Percentiles rank a stretch among this genome's conserved stretches.
These are phyloP conservation scores for Cyclocybe cylindracea DNA, from an alignment of 768 basidiomycete genomes.

Conservation along the genomic window DNA sequence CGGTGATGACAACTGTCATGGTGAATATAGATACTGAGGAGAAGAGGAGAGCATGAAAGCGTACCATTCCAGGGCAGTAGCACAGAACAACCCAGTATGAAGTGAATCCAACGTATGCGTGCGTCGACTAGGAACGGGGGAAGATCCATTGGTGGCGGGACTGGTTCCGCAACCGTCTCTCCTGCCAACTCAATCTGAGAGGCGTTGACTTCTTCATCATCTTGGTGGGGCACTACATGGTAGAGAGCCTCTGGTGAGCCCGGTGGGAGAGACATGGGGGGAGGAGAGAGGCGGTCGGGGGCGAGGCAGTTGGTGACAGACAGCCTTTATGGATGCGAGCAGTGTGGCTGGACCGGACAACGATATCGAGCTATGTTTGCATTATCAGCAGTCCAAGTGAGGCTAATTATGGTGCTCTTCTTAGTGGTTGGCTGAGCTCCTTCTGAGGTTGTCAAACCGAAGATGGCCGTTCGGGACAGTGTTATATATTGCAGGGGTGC, in stretches of 20 bases:
- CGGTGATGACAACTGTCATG: conserved; percentile 81
- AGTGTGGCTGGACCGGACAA: background rate
- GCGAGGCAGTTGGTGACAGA: background rate
- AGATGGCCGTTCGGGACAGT: no score
- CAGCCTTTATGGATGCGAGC: background rate
- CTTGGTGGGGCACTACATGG: conserved; percentile 41
- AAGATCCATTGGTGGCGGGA: conserved; percentile 22
- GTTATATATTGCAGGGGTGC: no score
- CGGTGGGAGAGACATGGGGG: conserved; percentile 27
- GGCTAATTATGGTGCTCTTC: no score
- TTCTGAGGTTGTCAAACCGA: no score
- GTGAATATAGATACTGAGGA: background rate
- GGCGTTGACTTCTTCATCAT: conserved; percentile 9
- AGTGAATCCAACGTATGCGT: conserved; percentile 63
- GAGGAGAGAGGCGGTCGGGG: background rate
- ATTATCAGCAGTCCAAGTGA: no score
- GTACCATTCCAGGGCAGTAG: conserved; percentile 91
- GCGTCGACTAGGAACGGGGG: conserved; percentile 35
- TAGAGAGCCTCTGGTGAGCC: conserved; percentile 40
- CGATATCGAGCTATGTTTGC: background rate
- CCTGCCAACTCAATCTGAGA: conserved; percentile 34
- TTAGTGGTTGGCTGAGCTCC: no score
- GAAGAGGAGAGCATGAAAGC: conserved; percentile 15
- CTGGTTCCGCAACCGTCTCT: conserved; percentile 17
- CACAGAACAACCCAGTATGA: conserved; percentile 75